These are phyloP conservation scores for Acmispon strigosus DNA, from an alignment of 306 rosid species.

Conservation along the genomic window DNA sequence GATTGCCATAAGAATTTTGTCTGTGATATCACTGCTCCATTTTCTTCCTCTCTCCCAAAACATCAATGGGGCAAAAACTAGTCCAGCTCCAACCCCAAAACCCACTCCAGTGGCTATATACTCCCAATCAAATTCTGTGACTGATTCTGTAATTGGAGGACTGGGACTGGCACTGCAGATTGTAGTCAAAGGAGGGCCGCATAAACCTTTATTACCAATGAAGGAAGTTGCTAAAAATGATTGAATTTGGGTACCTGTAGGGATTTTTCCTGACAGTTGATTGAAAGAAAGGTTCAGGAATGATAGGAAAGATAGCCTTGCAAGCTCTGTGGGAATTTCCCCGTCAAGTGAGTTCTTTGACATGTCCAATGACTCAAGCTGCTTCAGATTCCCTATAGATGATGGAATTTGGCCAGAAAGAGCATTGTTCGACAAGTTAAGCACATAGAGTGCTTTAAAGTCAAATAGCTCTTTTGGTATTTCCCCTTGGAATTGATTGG, in stretches of 20 bases:
- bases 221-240: constrained; percentile 22
- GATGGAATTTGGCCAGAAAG: constrained; percentile 33
- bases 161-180: neutral
- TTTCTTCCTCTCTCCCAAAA: constrained; percentile 63
- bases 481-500: constrained; percentile 31
- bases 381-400: constrained; percentile 28
- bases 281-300: constrained; percentile 35
- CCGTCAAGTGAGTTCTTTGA: constrained; percentile 36
- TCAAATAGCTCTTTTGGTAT: constrained; percentile 40
- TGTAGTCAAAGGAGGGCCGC: constrained; percentile 31
- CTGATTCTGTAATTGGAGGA: neutral
- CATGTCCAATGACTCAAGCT: constrained; percentile 45
- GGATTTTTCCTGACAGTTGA: constrained; percentile 28
- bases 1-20: constrained; percentile 43
- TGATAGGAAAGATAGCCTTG: constrained; percentile 31
- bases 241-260: constrained; percentile 28
- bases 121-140: constrained; percentile 50
- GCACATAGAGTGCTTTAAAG: constrained; percentile 23
- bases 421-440: constrained; percentile 47
- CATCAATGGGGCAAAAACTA: constrained; percentile 42
- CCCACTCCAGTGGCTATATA: constrained; percentile 61
- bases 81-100: constrained; percentile 79
- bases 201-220: constrained; percentile 25
- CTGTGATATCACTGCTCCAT: constrained; percentile 49
- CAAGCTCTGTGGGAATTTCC: constrained; percentile 27